These are phyloP conservation scores for Eucalyptus decipiens DNA, from an alignment of 345 rosid genomes.

Conservation along the genomic window DNA sequence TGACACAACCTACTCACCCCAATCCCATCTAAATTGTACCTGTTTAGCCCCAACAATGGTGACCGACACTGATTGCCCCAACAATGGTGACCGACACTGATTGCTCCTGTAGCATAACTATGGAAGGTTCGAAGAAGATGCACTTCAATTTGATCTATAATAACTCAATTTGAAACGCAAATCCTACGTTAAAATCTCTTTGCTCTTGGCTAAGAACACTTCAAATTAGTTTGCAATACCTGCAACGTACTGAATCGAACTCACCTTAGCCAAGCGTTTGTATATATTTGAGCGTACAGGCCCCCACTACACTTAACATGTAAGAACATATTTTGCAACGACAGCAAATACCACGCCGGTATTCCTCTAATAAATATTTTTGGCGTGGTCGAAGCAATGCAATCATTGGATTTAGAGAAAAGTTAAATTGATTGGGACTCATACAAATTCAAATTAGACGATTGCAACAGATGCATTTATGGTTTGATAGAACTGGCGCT, in stretches of 20 bases:
- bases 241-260: rapidly evolving
- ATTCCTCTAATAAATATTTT: neutral
- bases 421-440: neutral
- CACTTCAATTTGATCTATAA: too few species aligned
- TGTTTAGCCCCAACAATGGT: too few species aligned
- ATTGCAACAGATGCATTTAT: neutral
- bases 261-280: neutral
- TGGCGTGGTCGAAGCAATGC: neutral
- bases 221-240: neutral
- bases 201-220: neutral
- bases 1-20: too few species aligned
- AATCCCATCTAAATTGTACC: too few species aligned
- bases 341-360: neutral
- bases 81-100: too few species aligned
- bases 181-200: neutral
- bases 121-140: too few species aligned
- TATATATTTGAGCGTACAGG: neutral
- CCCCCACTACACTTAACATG: rapidly evolving
- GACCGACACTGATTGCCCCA: too few species aligned
- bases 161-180: neutral
- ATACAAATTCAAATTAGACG: neutral
- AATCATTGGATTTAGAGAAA: neutral
- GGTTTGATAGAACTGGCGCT: neutral
- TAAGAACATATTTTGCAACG: neutral
- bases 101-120: too few species aligned